phyloP scores from a whole-genome alignment of 345 rosid species.

The Gossypium turneri region DNA sequence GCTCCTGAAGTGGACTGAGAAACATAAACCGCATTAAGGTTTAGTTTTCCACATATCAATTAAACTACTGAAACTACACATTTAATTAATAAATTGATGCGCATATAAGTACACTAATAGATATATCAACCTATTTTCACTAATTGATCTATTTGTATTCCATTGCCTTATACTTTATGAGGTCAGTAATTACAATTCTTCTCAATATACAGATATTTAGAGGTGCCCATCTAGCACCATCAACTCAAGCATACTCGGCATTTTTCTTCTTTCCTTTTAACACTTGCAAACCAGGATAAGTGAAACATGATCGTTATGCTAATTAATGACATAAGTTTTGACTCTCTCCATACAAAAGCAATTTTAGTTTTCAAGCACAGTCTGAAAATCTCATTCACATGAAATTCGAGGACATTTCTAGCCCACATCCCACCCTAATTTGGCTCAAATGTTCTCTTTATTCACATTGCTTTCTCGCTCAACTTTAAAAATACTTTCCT shows the following conservation, averaged over 20 bases:
- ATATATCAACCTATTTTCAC: neutral
- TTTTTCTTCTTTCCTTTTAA: neutral
- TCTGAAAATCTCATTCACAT: neutral
- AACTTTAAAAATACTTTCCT: neutral
- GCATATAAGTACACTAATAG: neutral
- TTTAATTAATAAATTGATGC: neutral
- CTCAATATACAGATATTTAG: neutral
- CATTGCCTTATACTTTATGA: neutral
- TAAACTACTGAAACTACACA: neutral
- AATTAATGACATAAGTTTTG: neutral
- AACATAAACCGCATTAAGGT: neutral
- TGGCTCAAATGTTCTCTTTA: slow-evolving; percentile 1
- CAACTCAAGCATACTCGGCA: neutral
- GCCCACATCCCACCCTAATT: neutral
- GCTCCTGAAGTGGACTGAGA: slow-evolving; percentile 85
- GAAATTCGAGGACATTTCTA: neutral
- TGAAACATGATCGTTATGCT: neutral
- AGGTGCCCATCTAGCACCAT: neutral
- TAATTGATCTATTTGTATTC: neutral
- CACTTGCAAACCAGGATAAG: neutral
- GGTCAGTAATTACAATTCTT: neutral
- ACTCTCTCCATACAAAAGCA: neutral
- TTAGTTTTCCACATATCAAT: neutral
- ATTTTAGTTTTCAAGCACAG: neutral
- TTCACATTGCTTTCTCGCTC: neutral